Evolutionary conservation across 2,329 filamentous ascomycete genomes (phyloP), one percentile per base, ranked within the genome.

Genomic region (Neonectria faginata): DNA sequence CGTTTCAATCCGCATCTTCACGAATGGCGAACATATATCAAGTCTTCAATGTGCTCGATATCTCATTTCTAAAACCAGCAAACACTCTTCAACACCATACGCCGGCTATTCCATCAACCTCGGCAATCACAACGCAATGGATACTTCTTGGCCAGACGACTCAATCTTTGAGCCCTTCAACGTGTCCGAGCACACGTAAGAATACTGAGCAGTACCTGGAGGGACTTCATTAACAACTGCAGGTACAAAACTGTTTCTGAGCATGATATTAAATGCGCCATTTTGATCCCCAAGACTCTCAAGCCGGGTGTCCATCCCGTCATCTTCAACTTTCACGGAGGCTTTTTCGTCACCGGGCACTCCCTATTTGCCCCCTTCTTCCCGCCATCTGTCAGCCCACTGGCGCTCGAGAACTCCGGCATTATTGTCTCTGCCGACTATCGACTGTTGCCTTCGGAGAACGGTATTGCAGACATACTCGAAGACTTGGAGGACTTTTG

Each of bases 401-500:
- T 76, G 2, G 75, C 73, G 3, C 54, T 70, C 1, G 58, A 74
- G 47, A 52, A 74, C 1, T 67, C 65, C 0, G 74, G 70, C 8
- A 67, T 76, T 0, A 68, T 76, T 5, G 48, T 76, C 0, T 76
- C 72, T 0, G 64, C 73, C 0, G 72, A 76, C 29, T 69, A 75
- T 20, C 68, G 73, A 0, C 67, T 76, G 0, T 54, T 72, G 1
- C 74, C 74, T 3, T 67, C 73, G 4, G 50, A 62, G 2, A 73
- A 74, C 51, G 70, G 73, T 3, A 54, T 73, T 1, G 68, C 67
- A 0, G 75, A 76, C 20, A n/a, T 73, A 0, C 62, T 75, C 0
- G 70, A 70, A 3, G 75, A 76, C 47, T 22, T 76, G 2, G 70
- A 74, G 20, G 72, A 75, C 44, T 70, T 68, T 1, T 76, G 74